phyloP scores from a whole-genome alignment of 1,284 basidiomycete species.

The Ustilago cynodontis region DNA sequence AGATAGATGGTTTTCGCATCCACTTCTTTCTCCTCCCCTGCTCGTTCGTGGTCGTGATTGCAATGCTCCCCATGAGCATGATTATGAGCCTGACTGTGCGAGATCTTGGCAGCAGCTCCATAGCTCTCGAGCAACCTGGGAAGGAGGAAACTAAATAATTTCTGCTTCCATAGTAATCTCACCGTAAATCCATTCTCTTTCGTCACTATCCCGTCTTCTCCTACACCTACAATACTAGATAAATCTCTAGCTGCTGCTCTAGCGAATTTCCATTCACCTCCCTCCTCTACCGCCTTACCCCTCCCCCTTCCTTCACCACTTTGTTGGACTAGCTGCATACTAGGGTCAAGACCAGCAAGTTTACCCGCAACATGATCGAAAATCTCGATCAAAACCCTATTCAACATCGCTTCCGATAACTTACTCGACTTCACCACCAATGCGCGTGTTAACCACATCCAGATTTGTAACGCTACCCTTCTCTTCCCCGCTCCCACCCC shows the following conservation, averaged over 20 bases:
- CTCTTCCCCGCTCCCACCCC: background rate
- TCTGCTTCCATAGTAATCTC: slow-evolving; percentile 78
- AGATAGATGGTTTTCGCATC: slow-evolving; percentile 79
- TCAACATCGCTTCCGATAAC: slow-evolving; percentile 54
- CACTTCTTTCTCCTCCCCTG: background rate
- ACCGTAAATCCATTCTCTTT: slow-evolving; percentile 61
- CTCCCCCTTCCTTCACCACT: slow-evolving; percentile 12
- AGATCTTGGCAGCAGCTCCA: slow-evolving; percentile 12
- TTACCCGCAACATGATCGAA: slow-evolving; percentile 38
- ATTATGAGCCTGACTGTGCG: slow-evolving; percentile 12
- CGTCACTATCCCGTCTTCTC: slow-evolving; percentile 50
- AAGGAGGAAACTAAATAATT: slow-evolving; percentile 80
- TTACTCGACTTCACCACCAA: slow-evolving; percentile 53
- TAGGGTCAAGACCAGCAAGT: background rate
- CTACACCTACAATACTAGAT: slow-evolving; percentile 35
- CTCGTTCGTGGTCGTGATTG: slow-evolving; percentile 9
- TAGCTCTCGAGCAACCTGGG: slow-evolving; percentile 77
- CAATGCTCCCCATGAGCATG: slow-evolving; percentile 17
- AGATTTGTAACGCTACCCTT: slow-evolving; percentile 48
- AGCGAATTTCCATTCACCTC: slow-evolving; percentile 43
- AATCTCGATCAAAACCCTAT: slow-evolving; percentile 44
- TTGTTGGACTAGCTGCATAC: slow-evolving; percentile 13
- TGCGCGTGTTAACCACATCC: slow-evolving; percentile 59
- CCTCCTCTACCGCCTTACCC: slow-evolving; percentile 7
- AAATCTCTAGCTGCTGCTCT: slow-evolving; percentile 30